Conservation (phyloP, 2,329 filamentous ascomycete species). For the Scolecobasidium constrictum region DNA sequence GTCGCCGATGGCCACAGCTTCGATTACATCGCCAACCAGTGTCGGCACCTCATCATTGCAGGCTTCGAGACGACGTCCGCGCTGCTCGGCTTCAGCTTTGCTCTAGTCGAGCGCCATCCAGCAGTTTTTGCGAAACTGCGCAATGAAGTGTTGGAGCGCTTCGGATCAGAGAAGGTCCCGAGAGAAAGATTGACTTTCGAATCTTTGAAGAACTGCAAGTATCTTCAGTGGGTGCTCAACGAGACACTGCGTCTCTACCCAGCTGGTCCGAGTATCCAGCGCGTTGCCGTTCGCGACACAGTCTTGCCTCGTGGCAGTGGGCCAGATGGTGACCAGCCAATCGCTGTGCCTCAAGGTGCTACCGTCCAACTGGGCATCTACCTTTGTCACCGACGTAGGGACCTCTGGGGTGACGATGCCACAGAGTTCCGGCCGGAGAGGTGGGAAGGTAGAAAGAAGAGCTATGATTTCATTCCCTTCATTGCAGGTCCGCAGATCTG, state of each 20-base stretch:
- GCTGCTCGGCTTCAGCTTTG: conserved; percentile 34
- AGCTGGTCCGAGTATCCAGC: conserved; percentile 19
- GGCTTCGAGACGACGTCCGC: conserved; percentile 45
- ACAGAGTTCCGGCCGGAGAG: conserved; percentile 10
- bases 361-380: conserved; percentile 19
- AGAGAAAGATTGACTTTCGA: not conserved
- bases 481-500: conserved; percentile 4
- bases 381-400: conserved; percentile 7
- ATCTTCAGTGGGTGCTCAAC: conserved; percentile 8
- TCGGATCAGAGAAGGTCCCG: not conserved
- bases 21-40: conserved; percentile 3
- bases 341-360: conserved; percentile 19
- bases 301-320: conserved; percentile 21
- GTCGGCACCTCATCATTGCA: conserved; percentile 32
- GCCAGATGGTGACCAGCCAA: conserved; percentile 15
- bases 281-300: conserved; percentile 19
- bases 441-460: conserved; percentile 7
- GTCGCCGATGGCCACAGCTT: conserved; percentile 17
- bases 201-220: conserved; percentile 9
- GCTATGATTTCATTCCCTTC: conserved; percentile 4
- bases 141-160: not conserved
- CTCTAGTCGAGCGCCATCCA: not conserved
- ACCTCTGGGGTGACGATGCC: conserved; percentile 9
- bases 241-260: conserved; percentile 22
- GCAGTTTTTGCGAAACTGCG: conserved; percentile 4